Conservation (phyloP, 768 basidiomycete species). For the Auricularia cornea region DNA sequence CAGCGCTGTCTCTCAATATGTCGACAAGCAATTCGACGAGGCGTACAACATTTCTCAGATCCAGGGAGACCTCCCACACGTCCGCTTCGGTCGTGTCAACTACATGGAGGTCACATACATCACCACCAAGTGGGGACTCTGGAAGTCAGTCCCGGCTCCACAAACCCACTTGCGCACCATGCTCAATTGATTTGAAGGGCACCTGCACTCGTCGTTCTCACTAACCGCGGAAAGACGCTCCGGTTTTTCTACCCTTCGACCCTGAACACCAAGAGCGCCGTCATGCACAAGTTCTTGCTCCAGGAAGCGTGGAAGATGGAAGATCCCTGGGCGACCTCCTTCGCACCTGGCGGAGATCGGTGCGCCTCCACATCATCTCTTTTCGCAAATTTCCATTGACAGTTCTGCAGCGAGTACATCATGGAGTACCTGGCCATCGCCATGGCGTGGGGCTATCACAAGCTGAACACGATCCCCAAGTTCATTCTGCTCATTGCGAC, state of each 20-base stretch:
- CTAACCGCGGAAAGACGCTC: conserved; percentile 66
- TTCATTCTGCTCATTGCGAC: conserved; percentile 63
- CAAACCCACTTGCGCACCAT: conserved; percentile 1
- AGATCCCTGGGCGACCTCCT: conserved; percentile 61
- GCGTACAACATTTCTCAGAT: conserved; percentile 57
- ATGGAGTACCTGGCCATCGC: conserved; percentile 49
- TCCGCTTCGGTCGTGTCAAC: conserved; percentile 81
- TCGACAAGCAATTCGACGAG: conserved; percentile 67
- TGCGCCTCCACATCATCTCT: conserved; percentile 22
- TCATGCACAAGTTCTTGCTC: conserved; percentile 57
- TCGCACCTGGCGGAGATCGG: conserved; percentile 72
- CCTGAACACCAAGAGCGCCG: conserved; percentile 49
- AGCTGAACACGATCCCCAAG: conserved; percentile 49
- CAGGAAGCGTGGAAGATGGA: conserved; percentile 53
- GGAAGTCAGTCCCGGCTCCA: conserved; percentile 46
- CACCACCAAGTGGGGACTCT: conserved; percentile 80
- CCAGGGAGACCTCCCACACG: conserved; percentile 54
- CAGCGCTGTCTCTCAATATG: conserved; percentile 58
- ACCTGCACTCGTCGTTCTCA: conserved; percentile 62
- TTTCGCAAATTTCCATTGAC: conserved; percentile 1
- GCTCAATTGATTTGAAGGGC: conserved; percentile 40
- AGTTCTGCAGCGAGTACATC: conserved; percentile 49
- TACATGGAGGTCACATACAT: conserved; percentile 76
- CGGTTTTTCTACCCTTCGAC: conserved; percentile 68
- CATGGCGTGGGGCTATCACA: conserved; percentile 44